Base-by-base conservation (phyloP, 352 stramenopile genomes). In the Phytophthora citricola region DNA sequence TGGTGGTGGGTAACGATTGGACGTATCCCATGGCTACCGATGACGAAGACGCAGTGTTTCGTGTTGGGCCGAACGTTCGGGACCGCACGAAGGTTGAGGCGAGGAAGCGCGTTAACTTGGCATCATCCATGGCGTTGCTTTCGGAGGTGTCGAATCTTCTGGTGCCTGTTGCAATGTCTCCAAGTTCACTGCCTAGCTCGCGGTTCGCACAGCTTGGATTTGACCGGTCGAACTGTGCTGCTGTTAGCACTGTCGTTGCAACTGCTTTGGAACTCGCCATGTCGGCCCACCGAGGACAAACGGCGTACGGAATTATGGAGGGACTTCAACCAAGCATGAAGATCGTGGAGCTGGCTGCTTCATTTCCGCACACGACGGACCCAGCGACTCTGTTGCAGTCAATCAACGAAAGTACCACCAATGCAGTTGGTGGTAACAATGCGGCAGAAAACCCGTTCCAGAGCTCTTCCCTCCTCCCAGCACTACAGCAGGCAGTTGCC, bases 1-100 rank as follows among this genome's bases (percentile, higher is more conserved):
- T 73, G 17, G 71, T 79, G 22, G 75, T 91, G 24, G 85, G 76
- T n/a, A 94, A 90, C 45, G 85, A 94, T 60, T 94, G 81, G 81
- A 64, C 51, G 26, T 92, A 93, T 49, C 85, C 85, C 17, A 72
- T 93, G 32, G 58, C 62, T 9, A 79, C 79, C 31, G 74, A 89
- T 29, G 78, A 76, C 49, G 57, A 68, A 12, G 63, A 72, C 36
- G 82, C 79, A 24, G 15, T 83, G 15, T 89, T 85, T 49, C 67
- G 66, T 45, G 63, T 75, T 5, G 71, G 58, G 5, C 41, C 58
- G 0, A 72, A 79, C 22, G 73, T 62, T 5, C 78, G 68, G 9
- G 87, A 95, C 62, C 74, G 63, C 36, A 73, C 78, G 15, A 93
- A 93, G 66, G 74, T 81, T 22, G 73, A 85, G 40, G 82, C 81